Conservation (phyloP, 2,329 filamentous ascomycete species). For the Fusarium chaquense region DNA sequence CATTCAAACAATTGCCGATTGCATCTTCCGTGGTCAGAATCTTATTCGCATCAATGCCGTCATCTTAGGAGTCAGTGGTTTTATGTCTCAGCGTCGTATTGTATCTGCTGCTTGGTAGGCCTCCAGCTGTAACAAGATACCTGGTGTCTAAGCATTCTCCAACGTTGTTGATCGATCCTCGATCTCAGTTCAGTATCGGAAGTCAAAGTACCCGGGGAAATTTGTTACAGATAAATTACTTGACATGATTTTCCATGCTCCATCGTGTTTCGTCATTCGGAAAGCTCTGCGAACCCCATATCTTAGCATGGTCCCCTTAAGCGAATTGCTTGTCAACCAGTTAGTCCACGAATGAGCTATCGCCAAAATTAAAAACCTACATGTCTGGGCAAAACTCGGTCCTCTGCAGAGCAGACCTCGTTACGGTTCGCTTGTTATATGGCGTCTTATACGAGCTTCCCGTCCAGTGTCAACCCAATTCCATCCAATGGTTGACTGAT, state of each 20-base stretch:
- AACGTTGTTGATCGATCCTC: slow-evolving; percentile 22
- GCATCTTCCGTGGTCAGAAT: slow-evolving; percentile 2
- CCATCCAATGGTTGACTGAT: slow-evolving; percentile 22
- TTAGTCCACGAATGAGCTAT: slow-evolving; percentile 43
- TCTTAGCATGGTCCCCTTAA: slow-evolving; percentile 26
- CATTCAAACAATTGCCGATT: slow-evolving; percentile 7
- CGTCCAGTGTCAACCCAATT: slow-evolving; percentile 8
- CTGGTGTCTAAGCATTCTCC: neutral
- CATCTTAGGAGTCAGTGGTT: neutral
- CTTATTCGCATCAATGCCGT: neutral
- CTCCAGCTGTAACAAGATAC: slow-evolving; percentile 9
- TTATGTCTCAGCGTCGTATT: neutral
- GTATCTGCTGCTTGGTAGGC: neutral
- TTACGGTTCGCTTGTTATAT: slow-evolving; percentile 9
- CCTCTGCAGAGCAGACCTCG: slow-evolving; percentile 3
- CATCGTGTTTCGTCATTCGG: slow-evolving; percentile 36
- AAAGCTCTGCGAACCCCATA: slow-evolving; percentile 34
- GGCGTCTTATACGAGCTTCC: slow-evolving; percentile 15
- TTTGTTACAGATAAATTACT: slow-evolving; percentile 39
- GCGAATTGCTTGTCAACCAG: slow-evolving; percentile 7
- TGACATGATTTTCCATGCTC: slow-evolving; percentile 17
- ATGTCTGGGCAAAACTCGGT: slow-evolving; percentile 16
- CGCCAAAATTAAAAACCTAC: slow-evolving; percentile 14
- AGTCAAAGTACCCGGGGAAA: slow-evolving; percentile 26
- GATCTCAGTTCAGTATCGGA: slow-evolving; percentile 28